Percentiles rank a stretch among this genome's conserved stretches.
These are phyloP conservation scores for Sergeia podlipaevii DNA, from an alignment of 208 protist species.

Conservation along the genomic window DNA sequence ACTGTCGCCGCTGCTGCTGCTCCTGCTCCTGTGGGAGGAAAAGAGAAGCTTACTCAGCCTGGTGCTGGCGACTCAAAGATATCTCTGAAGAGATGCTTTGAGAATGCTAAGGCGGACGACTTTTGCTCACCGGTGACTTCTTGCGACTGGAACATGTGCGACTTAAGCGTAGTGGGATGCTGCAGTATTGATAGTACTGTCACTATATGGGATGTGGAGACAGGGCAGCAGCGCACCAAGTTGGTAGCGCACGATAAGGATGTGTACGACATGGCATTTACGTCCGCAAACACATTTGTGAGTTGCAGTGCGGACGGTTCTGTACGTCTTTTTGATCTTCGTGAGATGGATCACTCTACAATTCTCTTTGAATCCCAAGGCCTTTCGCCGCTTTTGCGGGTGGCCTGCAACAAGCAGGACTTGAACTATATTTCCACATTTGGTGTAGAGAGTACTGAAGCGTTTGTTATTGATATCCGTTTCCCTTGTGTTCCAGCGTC, in stretches of 20 bases:
- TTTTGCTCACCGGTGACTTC: slow-evolving; percentile 99
- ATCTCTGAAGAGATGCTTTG: slow-evolving; percentile 91
- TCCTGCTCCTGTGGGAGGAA: too few relatives aligned
- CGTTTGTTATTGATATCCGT: slow-evolving; percentile 96
- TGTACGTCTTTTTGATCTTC: slow-evolving; percentile 97
- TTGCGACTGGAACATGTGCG: slow-evolving; percentile 98
- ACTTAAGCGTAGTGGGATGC: slow-evolving; percentile 96
- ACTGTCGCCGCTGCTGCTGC: background rate
- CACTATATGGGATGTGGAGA: slow-evolving; percentile 98
- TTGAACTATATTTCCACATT: slow-evolving; percentile 97
- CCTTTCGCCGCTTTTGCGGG: slow-evolving; percentile 91
- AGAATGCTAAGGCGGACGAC: slow-evolving; percentile 87
- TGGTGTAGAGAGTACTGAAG: slow-evolving; percentile 91
- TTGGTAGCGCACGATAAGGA: slow-evolving; percentile 99
- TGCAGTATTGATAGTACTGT: slow-evolving; percentile 99
- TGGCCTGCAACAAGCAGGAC: slow-evolving; percentile 98
- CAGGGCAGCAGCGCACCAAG: slow-evolving; percentile 88
- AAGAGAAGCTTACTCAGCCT: slow-evolving; percentile 15
- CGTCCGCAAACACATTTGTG: slow-evolving; percentile 93
- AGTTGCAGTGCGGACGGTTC: slow-evolving; percentile 98
- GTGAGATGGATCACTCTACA: slow-evolving; percentile 97
- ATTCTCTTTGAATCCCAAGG: slow-evolving; percentile 97
- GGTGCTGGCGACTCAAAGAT: slow-evolving; percentile 53
- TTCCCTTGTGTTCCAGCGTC: slow-evolving; percentile 87
- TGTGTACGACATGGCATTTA: slow-evolving; percentile 99